Conservation (phyloP, 2,329 filamentous ascomycete species). For the Elsinoe fawcettii region DNA sequence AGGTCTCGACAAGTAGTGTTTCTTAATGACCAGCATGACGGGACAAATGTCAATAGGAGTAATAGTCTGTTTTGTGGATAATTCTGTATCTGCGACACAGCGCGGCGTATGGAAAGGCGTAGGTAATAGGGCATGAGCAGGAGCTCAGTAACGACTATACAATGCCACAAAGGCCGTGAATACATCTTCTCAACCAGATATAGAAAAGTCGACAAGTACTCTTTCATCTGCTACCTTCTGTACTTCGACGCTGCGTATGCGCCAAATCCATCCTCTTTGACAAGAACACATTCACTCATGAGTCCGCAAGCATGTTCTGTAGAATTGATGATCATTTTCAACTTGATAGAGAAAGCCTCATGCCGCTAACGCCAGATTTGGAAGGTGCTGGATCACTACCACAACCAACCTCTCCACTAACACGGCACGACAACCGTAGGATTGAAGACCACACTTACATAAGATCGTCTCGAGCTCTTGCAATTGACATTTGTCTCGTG, state of each 20-base stretch:
- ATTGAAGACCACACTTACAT: not conserved
- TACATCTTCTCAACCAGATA: not conserved
- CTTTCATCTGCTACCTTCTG: too few relatives aligned
- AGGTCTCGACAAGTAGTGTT: constrained; percentile 7
- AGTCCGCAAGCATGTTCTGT: not conserved
- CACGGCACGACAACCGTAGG: constrained; percentile 4
- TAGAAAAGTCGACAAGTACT: not conserved
- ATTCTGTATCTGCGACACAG: constrained; percentile 10
- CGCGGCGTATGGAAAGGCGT: not conserved
- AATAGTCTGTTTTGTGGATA: constrained; percentile 13
- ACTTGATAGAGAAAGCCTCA: not conserved
- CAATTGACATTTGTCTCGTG: too few relatives aligned
- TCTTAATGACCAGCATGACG: not conserved
- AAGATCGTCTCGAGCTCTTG: too few relatives aligned
- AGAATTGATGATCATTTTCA: not conserved
- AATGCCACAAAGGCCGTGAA: not conserved
- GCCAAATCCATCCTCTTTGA: too few relatives aligned
- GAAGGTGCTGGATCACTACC: constrained; percentile 2
- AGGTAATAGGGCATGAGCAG: constrained; percentile 4
- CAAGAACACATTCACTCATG: too few relatives aligned
- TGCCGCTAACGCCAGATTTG: not conserved
- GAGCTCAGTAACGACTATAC: not conserved
- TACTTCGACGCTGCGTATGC: too few relatives aligned
- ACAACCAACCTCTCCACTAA: constrained; percentile 8
- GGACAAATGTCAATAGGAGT: constrained; percentile 1